Conservation (phyloP, 306 rosid genomes). For the Carpinus viminea region DNA sequence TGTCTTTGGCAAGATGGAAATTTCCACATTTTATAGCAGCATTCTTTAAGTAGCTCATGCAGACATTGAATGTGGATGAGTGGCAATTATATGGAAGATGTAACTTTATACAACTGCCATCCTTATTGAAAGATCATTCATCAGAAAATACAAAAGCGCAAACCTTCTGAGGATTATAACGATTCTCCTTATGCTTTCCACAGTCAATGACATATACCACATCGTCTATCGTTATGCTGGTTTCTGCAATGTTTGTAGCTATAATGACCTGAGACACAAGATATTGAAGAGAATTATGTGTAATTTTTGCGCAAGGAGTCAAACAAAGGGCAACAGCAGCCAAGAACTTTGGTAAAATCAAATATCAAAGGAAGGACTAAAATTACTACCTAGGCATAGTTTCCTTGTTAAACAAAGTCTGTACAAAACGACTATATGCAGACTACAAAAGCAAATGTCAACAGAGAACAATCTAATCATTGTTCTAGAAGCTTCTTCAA, state of each 20-base stretch:
- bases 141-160: slow-evolving; percentile 25
- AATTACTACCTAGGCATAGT: background rate
- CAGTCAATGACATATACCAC: slow-evolving; percentile 88
- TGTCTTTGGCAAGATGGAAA: background rate
- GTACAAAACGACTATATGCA: background rate
- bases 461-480: background rate
- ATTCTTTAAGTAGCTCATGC: slow-evolving; percentile 5
- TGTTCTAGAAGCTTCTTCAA: background rate
- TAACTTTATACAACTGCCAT: background rate
- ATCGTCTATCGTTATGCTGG: slow-evolving; percentile 94
- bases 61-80: background rate
- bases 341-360: background rate
- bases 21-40: background rate
- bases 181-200: slow-evolving; percentile 95
- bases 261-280: slow-evolving; percentile 64
- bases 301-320: background rate
- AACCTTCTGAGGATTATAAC: slow-evolving; percentile 95
- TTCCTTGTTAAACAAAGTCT: background rate
- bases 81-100: slow-evolving; percentile 1
- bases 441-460: background rate
- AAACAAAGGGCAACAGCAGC: background rate
- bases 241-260: slow-evolving; percentile 97
- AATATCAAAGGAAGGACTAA: background rate
- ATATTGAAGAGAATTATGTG: slow-evolving; percentile 18
- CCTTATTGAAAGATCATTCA: slow-evolving; percentile 5